Evolutionary conservation across 2,329 filamentous ascomycete genomes (phyloP), one percentile per base, ranked within the genome.

Genomic region (Penicillium occitanis): DNA sequence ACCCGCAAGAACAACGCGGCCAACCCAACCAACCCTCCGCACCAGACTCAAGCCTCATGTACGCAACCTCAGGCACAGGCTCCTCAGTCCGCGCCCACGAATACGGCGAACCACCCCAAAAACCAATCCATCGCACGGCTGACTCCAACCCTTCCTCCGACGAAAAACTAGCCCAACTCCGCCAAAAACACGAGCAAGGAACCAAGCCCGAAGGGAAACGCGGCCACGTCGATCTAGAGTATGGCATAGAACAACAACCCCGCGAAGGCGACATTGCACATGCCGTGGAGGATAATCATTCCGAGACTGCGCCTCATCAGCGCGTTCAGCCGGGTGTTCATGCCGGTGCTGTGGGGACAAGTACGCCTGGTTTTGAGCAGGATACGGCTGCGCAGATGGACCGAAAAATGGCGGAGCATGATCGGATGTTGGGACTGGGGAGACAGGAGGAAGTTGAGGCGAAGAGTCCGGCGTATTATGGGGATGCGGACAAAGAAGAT

Each of bases 221-320:
- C 1, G 46, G 69, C 0, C 70, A 75, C 42, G 70, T 77, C n/a
- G 75, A 78, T 58, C 63, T 73, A 2, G 74, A 76, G 35, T 77
- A 78, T 44, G 77, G 76, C 0, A 72, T 78, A 3, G 77, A 79
- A 64, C 71, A 76, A 59, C 76, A 78, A 61, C 76, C 77, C 0
- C 65, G 70, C 0, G 76, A 79, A 63, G 76, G 76, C 1, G 71
- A 73, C 30, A 77, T 79, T 55, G 76, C 76, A 8, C 71, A 72
- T 7, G 66, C 73, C 0, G 77, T 78, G 2, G 42, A 73, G 42
- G 69, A 68, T 0, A 74, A 74, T 30, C 48, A 71, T 69, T 10
- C 50, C 37, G 61, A 55, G 25, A 19, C 33, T 40, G 37, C 42
- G 35, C 69, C 71, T 65, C 68, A 70, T 13, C 62, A 64, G 28